A percentile compares a stretch with the other conserved stretches of the same genome.
Conservation (phyloP, 352 stramenopile genomes). For the Globisporangium splendens region DNA sequence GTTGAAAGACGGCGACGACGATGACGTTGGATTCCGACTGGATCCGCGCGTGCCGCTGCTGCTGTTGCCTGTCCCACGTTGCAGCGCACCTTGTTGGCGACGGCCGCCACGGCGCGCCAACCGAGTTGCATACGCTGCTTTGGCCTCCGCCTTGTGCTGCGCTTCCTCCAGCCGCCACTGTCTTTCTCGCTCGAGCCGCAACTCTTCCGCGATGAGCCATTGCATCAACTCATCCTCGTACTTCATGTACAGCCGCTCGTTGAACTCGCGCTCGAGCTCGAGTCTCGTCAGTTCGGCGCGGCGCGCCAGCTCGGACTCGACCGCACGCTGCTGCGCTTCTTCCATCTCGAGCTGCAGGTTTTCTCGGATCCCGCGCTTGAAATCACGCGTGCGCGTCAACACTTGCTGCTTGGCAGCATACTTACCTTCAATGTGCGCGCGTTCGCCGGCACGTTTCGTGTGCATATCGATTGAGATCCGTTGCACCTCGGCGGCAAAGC, state of each 20-base stretch:
- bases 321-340: conserved; percentile 45
- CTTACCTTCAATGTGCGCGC: conserved; percentile 16
- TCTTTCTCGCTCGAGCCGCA: conserved; percentile 39
- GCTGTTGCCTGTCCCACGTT: conserved; percentile 6
- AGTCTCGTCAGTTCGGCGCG: conserved; percentile 29
- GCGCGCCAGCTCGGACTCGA: conserved; percentile 44
- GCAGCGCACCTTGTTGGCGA: conserved; percentile 29
- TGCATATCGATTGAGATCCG: conserved; percentile 10
- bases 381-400: conserved; percentile 37
- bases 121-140: conserved; percentile 51
- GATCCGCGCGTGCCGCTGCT: neutral
- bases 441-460: conserved; percentile 6
- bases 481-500: conserved; percentile 30
- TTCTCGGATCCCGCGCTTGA: conserved; percentile 60
- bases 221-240: conserved; percentile 69
- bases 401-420: conserved; percentile 16
- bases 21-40: conserved; percentile 2
- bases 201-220: conserved; percentile 50
- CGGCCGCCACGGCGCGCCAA: conserved; percentile 53
- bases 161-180: conserved; percentile 34
- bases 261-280: conserved; percentile 41
- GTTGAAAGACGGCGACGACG: neutral
- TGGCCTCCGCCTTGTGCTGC: conserved; percentile 35
- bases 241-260: conserved; percentile 57
- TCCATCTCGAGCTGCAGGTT: conserved; percentile 59